Evolutionary conservation across 768 basidiomycete genomes (phyloP).

Genomic region (Tulasnella sp.): DNA sequence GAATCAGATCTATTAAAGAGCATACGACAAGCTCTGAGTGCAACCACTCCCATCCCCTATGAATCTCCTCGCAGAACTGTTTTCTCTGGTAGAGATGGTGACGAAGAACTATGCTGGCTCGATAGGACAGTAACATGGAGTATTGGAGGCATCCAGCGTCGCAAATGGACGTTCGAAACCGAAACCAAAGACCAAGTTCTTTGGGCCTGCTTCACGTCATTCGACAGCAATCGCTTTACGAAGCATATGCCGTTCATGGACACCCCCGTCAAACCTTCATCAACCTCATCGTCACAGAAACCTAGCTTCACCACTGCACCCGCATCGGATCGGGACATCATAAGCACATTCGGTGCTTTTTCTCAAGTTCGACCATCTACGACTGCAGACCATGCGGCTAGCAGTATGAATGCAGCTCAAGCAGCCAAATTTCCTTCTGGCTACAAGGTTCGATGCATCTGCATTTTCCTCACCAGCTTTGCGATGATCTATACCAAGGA

Average conservation of each 20-base stretch:
- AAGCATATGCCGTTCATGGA: conserved; percentile 22
- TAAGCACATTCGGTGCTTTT: conserved; percentile 45
- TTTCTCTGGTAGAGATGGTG: conserved; percentile 21
- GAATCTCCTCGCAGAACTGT: conserved; percentile 10
- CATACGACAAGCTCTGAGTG: conserved; percentile 15
- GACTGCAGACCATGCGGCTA: conserved; percentile 27
- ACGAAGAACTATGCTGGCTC: conserved; percentile 62
- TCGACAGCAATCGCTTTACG: conserved; percentile 33
- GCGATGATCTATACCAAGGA: conserved; percentile 58
- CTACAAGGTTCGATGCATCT: conserved; percentile 37
- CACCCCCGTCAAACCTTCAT: conserved; percentile 20
- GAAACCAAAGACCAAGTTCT: conserved; percentile 56
- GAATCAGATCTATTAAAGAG: conserved; percentile 29
- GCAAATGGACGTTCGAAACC: conserved; percentile 61
- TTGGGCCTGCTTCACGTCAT: conserved; percentile 63
- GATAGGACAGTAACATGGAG: conserved; percentile 47
- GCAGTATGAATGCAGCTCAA: conserved; percentile 29
- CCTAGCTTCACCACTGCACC: conserved; percentile 2
- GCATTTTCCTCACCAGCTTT: conserved; percentile 64
- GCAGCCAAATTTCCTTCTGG: background rate
- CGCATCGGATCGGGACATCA: conserved; percentile 19
- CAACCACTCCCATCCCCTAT: conserved; percentile 1
- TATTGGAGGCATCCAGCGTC: conserved; percentile 51
- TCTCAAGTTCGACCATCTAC: conserved; percentile 19
- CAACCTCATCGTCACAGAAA: conserved; percentile 22